Base-by-base conservation (phyloP, 306 rosid species). In the Vigna reflexopilosa region DNA sequence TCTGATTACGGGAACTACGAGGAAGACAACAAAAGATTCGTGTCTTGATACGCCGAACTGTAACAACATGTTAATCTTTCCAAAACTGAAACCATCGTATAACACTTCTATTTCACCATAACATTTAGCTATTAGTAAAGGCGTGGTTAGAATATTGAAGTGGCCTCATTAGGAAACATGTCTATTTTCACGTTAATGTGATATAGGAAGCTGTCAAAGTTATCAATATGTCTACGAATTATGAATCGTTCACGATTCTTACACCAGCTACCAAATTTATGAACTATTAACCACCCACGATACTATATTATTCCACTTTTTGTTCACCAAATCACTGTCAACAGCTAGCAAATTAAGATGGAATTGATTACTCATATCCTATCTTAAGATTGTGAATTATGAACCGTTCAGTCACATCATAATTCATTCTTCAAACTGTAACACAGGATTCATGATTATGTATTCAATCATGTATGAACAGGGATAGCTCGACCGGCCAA, bases 11-110 rank as follows among this genome's bases (percentile, higher is more conserved):
- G 48, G 52, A 77, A 68, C 64, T 83, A 83, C 56, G 55, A 81
- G 72, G 86, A 88, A 83, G 84, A 75, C 20, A 77, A 48, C 17
- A 88, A 86, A 79, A 36, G 10, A 67, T 24, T 4, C 0, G 80
- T 22, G 10, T 86, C 86, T 47, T 85, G 83, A 91, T 72, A 30
- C 52, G 3, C 55, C n/a, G 10, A 30, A 12, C 17, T 77, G 71
- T 73, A 28, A 38, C 34, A 2, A 13, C 34, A 38, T 45, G 38
- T 72, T 52, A 28, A n/a, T 20, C 17, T 3, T 73, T 17, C 52
- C 22, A 14, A 65, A 56, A 20, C 9, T 42, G 66, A 44, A 30
- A 75, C 13, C 44, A 36, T 5, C 40, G 9, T 49, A 30, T 30
- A 20, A 34, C 17, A 57, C 20, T 83, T 52, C 6, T 28, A 64